Conservation (phyloP, 2,329 filamentous ascomycete genomes). For the Plenodomus tracheiphilus region DNA sequence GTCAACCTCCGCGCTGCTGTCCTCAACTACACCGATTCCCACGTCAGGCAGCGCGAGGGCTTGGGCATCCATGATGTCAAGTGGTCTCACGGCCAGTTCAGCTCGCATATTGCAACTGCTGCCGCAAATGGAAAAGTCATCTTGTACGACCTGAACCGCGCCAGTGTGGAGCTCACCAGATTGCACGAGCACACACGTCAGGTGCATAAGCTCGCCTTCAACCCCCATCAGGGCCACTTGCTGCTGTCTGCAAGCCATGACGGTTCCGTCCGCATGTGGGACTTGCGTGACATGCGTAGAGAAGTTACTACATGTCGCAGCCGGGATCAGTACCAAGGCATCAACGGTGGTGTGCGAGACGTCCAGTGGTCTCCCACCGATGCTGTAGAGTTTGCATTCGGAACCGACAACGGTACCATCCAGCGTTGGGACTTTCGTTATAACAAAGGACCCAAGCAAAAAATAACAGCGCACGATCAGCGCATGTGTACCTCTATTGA, state of each 20-base stretch:
- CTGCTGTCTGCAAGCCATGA: slow-evolving; percentile 68
- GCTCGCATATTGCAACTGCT: slow-evolving; percentile 64
- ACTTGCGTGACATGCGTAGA: slow-evolving; percentile 59
- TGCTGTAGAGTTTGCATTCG: slow-evolving; percentile 64
- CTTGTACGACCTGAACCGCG: slow-evolving; percentile 65
- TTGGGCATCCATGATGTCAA: slow-evolving; percentile 68
- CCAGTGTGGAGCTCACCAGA: slow-evolving; percentile 63
- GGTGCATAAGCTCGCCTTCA: slow-evolving; percentile 68
- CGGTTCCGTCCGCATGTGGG: slow-evolving; percentile 66
- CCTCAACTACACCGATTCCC: slow-evolving; percentile 58
- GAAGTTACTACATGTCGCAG: slow-evolving; percentile 58
- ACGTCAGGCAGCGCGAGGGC: slow-evolving; percentile 58
- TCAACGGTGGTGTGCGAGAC: slow-evolving; percentile 65
- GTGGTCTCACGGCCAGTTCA: slow-evolving; percentile 66
- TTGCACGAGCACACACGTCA: slow-evolving; percentile 68
- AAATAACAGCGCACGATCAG: slow-evolving; percentile 63
- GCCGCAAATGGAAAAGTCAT: slow-evolving; percentile 68
- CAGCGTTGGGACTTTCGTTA: slow-evolving; percentile 67
- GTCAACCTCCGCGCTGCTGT: slow-evolving; percentile 66
- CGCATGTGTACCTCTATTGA: slow-evolving; percentile 64
- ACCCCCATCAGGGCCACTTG: slow-evolving; percentile 62
- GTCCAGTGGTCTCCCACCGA: slow-evolving; percentile 68
- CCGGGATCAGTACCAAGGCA: slow-evolving; percentile 58
- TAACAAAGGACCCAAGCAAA: slow-evolving; percentile 59
- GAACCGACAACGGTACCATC: slow-evolving; percentile 65